Evolutionary conservation across 371 early-diverging fungal genomes (phyloP), one percentile per base, ranked within the genome.

Genomic region (Mucor piriformis): DNA sequence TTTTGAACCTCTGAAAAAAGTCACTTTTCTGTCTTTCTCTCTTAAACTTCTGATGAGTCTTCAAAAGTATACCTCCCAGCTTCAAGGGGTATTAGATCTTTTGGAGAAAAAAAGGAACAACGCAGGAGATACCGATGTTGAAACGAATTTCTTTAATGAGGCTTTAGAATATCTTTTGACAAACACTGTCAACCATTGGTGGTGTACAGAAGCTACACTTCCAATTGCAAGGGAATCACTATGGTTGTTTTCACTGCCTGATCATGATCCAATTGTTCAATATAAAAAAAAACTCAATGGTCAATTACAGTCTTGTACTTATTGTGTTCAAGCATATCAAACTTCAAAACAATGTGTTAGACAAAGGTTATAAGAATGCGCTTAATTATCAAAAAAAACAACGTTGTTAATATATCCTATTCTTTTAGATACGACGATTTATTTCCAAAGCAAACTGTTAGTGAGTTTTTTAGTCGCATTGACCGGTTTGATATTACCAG

Each of bases 231-330:
- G 59, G 21, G 81, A 80, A 54, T 75, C 77, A 0, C 52, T 80
- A 4, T 76, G 77, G 77, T 34, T 80, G 2, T 80, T 80, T 38
- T 80, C 81, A 18, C 49, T 77, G 8, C 77, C 81, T 20, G 73
- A 69, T 33, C 73, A 77, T 47, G 74, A 72, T 3, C 66, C 70
- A 18, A 73, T 81, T 13, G 46, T 54, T 20, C 53, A 74, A 29
- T 81, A 75, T 48, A 81, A 81, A 48, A 50, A 64, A 13, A 70
- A 67, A 46, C 66, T 81, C 2, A 57, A 70, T 35, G 24, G 37
- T 1, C 72, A 76, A 42, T 53, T 81, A 11, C 57, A 32, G 3
- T 37, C 49, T 8, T 81, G 81, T 42, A 63, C 50, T 2, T 8
- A 44, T 15, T 81, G 81, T 47, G 56, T 69, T 1, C 64, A 64